Percentiles rank a stretch among this genome's conserved stretches.
Evolutionary conservation across 805 yeast species (phyloP).

Genomic region (Wickerhamiella galacta): DNA sequence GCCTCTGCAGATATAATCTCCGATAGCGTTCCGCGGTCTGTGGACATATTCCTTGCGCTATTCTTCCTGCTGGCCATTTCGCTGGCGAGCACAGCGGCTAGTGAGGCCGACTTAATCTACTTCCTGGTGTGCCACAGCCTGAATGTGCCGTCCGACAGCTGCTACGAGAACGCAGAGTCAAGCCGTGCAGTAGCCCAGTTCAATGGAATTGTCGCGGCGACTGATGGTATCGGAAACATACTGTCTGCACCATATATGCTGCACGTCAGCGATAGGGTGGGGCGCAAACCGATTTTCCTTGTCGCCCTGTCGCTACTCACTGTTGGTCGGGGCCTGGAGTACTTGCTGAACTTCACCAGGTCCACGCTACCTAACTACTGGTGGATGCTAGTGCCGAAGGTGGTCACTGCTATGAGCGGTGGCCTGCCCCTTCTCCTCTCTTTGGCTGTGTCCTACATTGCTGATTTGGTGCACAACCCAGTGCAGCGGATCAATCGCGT

Average conservation of each 20-base stretch:
- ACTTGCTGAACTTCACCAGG: slow-evolving; percentile 14
- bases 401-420: slow-evolving; percentile 14
- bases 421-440: slow-evolving; percentile 7
- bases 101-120: slow-evolving; percentile 13
- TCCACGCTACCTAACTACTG: slow-evolving; percentile 10
- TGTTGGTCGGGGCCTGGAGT: slow-evolving; percentile 7
- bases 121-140: slow-evolving; percentile 11
- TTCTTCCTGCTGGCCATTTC: slow-evolving; percentile 1
- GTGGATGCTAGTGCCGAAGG: slow-evolving; percentile 13
- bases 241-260: slow-evolving; percentile 10
- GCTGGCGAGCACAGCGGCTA: slow-evolving; percentile 9
- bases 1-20: no score
- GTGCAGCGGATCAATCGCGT: slow-evolving; percentile 11
- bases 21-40: no score
- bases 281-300: slow-evolving; percentile 14
- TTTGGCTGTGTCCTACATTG: slow-evolving; percentile 13
- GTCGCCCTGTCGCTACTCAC: slow-evolving; percentile 6
- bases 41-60: no score
- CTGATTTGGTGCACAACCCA: slow-evolving; percentile 14
- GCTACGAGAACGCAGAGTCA: slow-evolving; percentile 10
- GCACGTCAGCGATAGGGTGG: slow-evolving; percentile 13
- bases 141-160: slow-evolving; percentile 7
- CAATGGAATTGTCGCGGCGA: slow-evolving; percentile 7
- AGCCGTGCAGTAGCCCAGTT: slow-evolving; percentile 11
- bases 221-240: slow-evolving; percentile 9